phyloP scores from a whole-genome alignment of 768 basidiomycete genomes.

The Fomitopsis pulvina region DNA sequence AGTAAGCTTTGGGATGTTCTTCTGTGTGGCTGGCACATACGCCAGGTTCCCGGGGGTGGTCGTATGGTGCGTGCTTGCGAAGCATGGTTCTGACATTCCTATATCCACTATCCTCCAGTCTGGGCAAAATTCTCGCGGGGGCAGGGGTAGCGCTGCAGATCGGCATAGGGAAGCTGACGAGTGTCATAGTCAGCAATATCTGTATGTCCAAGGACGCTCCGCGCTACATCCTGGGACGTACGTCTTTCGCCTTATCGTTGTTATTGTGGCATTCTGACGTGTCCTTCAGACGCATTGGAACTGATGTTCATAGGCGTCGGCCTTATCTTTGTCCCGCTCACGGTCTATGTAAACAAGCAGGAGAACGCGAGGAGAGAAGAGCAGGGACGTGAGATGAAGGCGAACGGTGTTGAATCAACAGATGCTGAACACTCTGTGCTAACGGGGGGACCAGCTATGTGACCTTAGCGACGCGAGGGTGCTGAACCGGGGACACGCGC shows the following conservation, averaged over 20 bases:
- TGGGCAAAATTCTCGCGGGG: slow-evolving; percentile 38
- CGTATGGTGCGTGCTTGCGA: slow-evolving; percentile 47
- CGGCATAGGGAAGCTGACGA: slow-evolving; percentile 58
- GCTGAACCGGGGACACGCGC: too few relatives aligned
- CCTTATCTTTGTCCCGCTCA: slow-evolving; percentile 42
- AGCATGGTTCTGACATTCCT: not conserved
- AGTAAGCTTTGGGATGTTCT: slow-evolving; percentile 73
- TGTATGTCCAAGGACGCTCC: slow-evolving; percentile 55
- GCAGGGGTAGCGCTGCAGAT: slow-evolving; percentile 64
- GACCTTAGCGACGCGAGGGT: too few relatives aligned
- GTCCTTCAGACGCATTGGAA: slow-evolving; percentile 47
- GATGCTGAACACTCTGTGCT: too few relatives aligned
- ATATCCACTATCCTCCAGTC: not conserved
- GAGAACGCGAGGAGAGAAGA: slow-evolving; percentile 53
- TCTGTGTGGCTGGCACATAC: slow-evolving; percentile 59
- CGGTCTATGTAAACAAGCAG: slow-evolving; percentile 41
- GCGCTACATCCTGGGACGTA: slow-evolving; percentile 56
- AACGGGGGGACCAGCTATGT: too few relatives aligned
- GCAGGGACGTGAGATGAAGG: slow-evolving; percentile 25
- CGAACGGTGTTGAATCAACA: slow-evolving; percentile 15
- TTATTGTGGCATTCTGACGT: not conserved
- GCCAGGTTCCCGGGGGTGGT: slow-evolving; percentile 52
- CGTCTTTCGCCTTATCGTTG: slow-evolving; percentile 19
- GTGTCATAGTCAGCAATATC: slow-evolving; percentile 57
- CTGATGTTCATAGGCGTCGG: slow-evolving; percentile 70